Percentiles rank a stretch among this genome's conserved stretches.
These are phyloP conservation scores for Ophiognomonia clavigignenti-juglandacearum DNA, from an alignment of 2,329 filamentous ascomycete species.

Conservation along the genomic window DNA sequence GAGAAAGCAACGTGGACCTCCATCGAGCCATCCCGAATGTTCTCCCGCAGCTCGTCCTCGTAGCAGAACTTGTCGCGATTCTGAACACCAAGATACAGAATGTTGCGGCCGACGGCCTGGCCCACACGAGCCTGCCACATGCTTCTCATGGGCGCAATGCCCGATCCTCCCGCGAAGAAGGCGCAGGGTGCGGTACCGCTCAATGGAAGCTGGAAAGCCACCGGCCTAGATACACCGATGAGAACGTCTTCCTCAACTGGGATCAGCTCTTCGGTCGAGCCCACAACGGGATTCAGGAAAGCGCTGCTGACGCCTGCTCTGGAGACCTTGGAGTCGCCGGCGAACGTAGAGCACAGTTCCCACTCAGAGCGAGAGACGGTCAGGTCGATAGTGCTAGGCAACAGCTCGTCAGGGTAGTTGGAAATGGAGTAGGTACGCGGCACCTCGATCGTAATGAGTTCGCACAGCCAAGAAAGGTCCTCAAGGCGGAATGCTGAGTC, in stretches of 20 bases:
- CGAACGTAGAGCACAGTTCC: constrained; percentile 38
- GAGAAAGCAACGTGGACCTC: constrained; percentile 51
- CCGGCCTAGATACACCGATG: constrained; percentile 46
- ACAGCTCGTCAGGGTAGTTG: constrained; percentile 42
- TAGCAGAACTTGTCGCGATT: constrained; percentile 48
- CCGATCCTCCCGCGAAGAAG: constrained; percentile 49
- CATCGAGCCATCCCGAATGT: constrained; percentile 42
- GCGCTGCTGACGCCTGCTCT: constrained; percentile 47
- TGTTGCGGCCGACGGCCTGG: constrained; percentile 37
- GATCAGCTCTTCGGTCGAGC: constrained; percentile 32
- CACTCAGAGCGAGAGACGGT: constrained; percentile 48
- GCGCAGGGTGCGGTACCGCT: constrained; percentile 45
- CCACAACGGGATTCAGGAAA: constrained; percentile 46
- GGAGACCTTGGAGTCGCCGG: constrained; percentile 25
- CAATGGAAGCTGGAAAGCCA: constrained; percentile 46
- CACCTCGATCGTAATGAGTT: constrained; percentile 43
- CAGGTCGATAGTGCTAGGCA: constrained; percentile 46
- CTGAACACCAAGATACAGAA: constrained; percentile 48
- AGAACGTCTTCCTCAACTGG: constrained; percentile 41
- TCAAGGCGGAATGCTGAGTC: constrained; percentile 42
- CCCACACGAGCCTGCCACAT: constrained; percentile 47
- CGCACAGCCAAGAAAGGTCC: constrained; percentile 39
- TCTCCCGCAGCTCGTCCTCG: constrained; percentile 41
- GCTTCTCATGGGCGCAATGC: constrained; percentile 48
- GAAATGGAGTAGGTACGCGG: constrained; percentile 51